A percentile compares a stretch with the other conserved stretches of the same genome.
These are phyloP conservation scores for Diaporthe helianthi DNA, from an alignment of 2,329 filamentous ascomycete species.

Conservation along the genomic window DNA sequence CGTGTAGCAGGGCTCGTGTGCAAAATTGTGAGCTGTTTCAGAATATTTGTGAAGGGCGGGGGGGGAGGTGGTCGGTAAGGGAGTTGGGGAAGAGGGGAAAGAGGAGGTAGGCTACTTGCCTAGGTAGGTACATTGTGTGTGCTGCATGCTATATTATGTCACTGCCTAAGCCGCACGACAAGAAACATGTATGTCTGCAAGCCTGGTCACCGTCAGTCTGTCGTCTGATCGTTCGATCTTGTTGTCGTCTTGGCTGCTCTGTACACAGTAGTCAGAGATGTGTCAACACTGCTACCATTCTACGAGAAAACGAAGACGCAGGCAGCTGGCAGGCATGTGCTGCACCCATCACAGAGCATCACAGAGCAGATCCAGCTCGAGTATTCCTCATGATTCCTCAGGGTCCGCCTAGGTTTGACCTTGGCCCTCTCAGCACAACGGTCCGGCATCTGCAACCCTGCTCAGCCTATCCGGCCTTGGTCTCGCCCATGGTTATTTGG, in stretches of 20 bases:
- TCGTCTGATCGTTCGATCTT: too few species aligned
- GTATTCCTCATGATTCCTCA: not conserved
- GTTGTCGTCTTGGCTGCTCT: not conserved
- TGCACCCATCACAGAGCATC: not conserved
- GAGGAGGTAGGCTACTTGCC: too few species aligned
- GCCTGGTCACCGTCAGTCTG: not conserved
- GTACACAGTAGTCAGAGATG: not conserved
- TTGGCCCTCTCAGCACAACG: not conserved
- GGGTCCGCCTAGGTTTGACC: not conserved
- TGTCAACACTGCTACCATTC: not conserved
- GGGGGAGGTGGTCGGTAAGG: not conserved
- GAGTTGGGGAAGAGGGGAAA: not conserved
- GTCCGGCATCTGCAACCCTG: constrained; percentile 6
- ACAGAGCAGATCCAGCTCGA: not conserved
- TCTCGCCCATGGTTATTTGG: not conserved
- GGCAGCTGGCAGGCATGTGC: not conserved
- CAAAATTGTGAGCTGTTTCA: constrained; percentile 29
- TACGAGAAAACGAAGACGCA: not conserved
- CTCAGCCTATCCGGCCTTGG: not conserved
- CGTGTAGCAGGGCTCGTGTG: constrained; percentile 18
- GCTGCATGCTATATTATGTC: constrained; percentile 7
- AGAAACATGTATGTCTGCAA: not conserved
- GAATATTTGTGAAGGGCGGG: constrained; percentile 18
- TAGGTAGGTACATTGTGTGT: constrained; percentile 1
- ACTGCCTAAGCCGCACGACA: constrained; percentile 1